Conservation (phyloP, 2,329 filamentous ascomycete genomes). For the Colletotrichum tabaci region DNA sequence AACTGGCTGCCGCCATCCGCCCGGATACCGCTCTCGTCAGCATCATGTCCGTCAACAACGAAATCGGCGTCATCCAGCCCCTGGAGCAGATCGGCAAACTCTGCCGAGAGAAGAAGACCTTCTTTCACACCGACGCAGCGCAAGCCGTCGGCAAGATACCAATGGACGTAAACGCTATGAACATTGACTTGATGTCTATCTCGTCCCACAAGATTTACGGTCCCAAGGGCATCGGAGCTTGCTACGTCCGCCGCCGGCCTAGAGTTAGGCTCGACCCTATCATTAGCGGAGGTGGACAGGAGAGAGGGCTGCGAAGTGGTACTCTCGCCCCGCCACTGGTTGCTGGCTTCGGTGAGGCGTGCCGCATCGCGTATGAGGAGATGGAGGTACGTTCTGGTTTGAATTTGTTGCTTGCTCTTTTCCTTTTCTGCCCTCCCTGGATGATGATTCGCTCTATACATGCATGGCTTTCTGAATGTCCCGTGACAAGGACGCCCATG, state of each 20-base stretch:
- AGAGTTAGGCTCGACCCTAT: constrained; percentile 95
- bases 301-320: constrained; percentile 93
- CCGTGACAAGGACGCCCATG: constrained; percentile 71
- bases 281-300: constrained; percentile 96
- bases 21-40: constrained; percentile 94
- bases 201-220: constrained; percentile 99
- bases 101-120: constrained; percentile 92
- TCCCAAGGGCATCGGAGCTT: constrained; percentile 96
- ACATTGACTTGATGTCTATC: constrained; percentile 98
- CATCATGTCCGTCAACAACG: constrained; percentile 99
- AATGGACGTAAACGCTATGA: constrained; percentile 96
- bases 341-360: constrained; percentile 96
- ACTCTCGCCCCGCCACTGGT: constrained; percentile 91
- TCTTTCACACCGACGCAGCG: constrained; percentile 97
- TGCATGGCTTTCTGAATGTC: constrained; percentile 92
- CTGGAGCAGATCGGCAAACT: constrained; percentile 93
- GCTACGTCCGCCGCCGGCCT: constrained; percentile 92
- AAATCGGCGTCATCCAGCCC: constrained; percentile 99
- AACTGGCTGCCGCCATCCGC: constrained; percentile 89
- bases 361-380: constrained; percentile 90
- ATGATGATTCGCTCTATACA: constrained; percentile 89
- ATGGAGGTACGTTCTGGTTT: constrained; percentile 79
- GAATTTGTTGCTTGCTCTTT: constrained; percentile 33
- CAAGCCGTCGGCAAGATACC: constrained; percentile 99
- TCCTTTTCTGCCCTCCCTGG: constrained; percentile 44